Percentiles rank a stretch among this genome's conserved stretches.
Evolutionary conservation across 2,329 filamentous ascomycete species (phyloP).

Genomic region (Ophiognomonia clavigignenti-juglandacearum): DNA sequence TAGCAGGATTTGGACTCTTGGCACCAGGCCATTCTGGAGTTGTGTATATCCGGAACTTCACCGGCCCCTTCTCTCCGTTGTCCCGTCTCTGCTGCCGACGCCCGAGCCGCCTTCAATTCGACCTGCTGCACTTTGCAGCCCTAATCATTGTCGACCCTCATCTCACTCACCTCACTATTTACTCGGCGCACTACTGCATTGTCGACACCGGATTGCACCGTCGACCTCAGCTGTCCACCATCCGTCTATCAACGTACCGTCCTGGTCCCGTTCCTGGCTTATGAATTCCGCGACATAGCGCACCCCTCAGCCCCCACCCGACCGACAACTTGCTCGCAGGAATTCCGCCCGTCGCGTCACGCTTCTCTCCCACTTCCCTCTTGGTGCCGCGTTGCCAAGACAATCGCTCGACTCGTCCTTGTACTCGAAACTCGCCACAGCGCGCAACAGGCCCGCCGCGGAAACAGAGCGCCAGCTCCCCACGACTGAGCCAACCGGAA

Average conservation of each 20-base stretch:
- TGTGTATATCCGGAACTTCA: not conserved
- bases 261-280: no score
- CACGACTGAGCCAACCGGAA: no score
- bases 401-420: not conserved
- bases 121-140: not conserved
- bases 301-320: no score
- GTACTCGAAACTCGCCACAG: not conserved
- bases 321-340: no score
- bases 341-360: not conserved
- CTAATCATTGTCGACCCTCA: not conserved
- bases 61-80: not conserved
- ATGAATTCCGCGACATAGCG: no score
- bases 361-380: not conserved
- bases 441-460: not conserved
- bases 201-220: no score
- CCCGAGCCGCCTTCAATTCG: not conserved
- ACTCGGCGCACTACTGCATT: no score
- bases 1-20: not conserved
- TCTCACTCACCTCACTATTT: no score
- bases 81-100: not conserved
- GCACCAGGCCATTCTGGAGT: not conserved
- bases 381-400: not conserved
- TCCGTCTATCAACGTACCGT: no score
- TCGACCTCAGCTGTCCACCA: no score
- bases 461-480: no score